Conservation (phyloP, 1,139 yeast genomes). For the Saccharomycopsis phalli region DNA sequence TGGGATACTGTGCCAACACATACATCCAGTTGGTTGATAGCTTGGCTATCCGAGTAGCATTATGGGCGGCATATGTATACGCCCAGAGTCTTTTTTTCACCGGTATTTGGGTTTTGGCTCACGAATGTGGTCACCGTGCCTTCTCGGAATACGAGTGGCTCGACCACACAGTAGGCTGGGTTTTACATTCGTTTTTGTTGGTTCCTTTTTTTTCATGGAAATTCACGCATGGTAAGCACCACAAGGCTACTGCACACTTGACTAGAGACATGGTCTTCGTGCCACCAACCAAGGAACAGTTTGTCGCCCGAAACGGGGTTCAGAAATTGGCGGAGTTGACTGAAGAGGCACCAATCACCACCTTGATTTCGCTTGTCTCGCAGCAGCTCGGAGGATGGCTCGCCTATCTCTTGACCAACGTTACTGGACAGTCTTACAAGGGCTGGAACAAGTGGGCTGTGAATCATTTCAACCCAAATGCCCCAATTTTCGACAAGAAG, state of each 20-base stretch:
- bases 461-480: slow-evolving; percentile 62
- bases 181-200: slow-evolving; percentile 64
- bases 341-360: slow-evolving; percentile 67
- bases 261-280: slow-evolving; percentile 77
- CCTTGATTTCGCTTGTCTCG: slow-evolving; percentile 44
- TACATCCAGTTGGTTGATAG: slow-evolving; percentile 46
- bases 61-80: slow-evolving; percentile 52
- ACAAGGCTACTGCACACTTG: slow-evolving; percentile 79
- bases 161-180: slow-evolving; percentile 76
- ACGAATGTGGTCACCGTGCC: slow-evolving; percentile 87
- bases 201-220: slow-evolving; percentile 90
- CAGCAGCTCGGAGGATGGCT: slow-evolving; percentile 79
- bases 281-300: slow-evolving; percentile 57
- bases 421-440: slow-evolving; percentile 64
- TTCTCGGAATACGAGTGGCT: slow-evolving; percentile 62
- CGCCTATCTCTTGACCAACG: slow-evolving; percentile 56
- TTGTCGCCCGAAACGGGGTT: slow-evolving; percentile 33
- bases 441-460: slow-evolving; percentile 37
- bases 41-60: slow-evolving; percentile 37
- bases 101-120: slow-evolving; percentile 82
- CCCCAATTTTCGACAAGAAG: slow-evolving; percentile 64
- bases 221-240: slow-evolving; percentile 75
- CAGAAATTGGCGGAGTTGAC: slow-evolving; percentile 46
- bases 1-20: slow-evolving; percentile 46
- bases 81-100: slow-evolving; percentile 46